Conservation (phyloP, 1,139 yeast species). For the Suzukiozyma palmioleophila region DNA sequence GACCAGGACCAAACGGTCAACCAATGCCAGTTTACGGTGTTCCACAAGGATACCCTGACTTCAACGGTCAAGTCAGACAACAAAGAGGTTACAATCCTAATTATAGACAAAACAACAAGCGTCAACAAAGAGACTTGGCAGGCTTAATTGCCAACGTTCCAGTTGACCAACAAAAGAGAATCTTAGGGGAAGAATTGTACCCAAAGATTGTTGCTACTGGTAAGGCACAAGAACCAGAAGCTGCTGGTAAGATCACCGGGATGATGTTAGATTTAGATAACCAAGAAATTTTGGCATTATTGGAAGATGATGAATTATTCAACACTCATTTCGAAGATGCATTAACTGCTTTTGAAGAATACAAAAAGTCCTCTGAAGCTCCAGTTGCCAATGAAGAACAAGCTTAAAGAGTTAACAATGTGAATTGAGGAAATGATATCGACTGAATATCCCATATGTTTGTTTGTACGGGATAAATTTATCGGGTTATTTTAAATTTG, state of each 20-base stretch:
- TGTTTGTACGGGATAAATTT: neutral
- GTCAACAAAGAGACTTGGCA: slow-evolving; percentile 44
- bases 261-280: slow-evolving; percentile 97
- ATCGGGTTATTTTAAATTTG: slow-evolving; percentile 1
- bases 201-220: slow-evolving; percentile 91
- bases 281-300: slow-evolving; percentile 82
- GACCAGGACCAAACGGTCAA: slow-evolving; percentile 74
- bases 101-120: slow-evolving; percentile 33
- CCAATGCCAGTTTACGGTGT: slow-evolving; percentile 78
- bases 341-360: slow-evolving; percentile 84
- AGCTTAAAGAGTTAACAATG: slow-evolving; percentile 13
- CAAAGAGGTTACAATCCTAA: slow-evolving; percentile 45
- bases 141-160: slow-evolving; percentile 62
- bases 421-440: neutral
- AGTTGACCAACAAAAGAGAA: slow-evolving; percentile 92
- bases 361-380: slow-evolving; percentile 51
- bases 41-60: slow-evolving; percentile 47
- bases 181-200: slow-evolving; percentile 96
- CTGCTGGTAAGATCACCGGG: slow-evolving; percentile 99
- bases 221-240: slow-evolving; percentile 81
- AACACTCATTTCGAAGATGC: slow-evolving; percentile 95
- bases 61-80: slow-evolving; percentile 24
- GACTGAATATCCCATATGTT: neutral
- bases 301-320: slow-evolving; percentile 87
- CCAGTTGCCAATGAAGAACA: slow-evolving; percentile 16